These are phyloP conservation scores for Pseudomonodictys pantanalensis DNA, from an alignment of 495 filamentous ascomycete species.

Conservation along the genomic window DNA sequence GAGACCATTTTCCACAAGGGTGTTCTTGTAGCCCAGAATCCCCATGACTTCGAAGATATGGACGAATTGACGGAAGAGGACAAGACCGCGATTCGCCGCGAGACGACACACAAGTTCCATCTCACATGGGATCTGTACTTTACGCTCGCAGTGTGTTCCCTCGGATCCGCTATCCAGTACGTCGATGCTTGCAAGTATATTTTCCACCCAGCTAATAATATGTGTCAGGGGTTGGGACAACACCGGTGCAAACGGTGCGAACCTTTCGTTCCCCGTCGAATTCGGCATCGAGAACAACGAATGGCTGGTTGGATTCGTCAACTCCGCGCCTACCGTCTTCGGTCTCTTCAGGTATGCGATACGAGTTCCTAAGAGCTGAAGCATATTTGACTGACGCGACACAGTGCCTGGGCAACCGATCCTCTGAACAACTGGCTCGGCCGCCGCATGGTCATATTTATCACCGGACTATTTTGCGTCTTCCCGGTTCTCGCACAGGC, in stretches of 20 bases:
- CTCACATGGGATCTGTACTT: neutral
- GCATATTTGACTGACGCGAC: too few species aligned
- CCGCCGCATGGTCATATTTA: constrained; percentile 18
- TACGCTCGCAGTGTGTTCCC: constrained; percentile 2
- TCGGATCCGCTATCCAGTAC: constrained; percentile 9
- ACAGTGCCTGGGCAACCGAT: constrained; percentile 7
- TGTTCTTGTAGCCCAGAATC: constrained; percentile 4
- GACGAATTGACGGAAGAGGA: constrained; percentile 5
- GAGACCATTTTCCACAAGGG: neutral
- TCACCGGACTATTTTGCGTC: constrained; percentile 15
- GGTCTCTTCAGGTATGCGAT: constrained; percentile 6
- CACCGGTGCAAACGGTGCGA: constrained; percentile 17
- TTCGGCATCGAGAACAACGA: constrained; percentile 16
- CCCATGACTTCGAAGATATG: neutral
- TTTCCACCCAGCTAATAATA: neutral
- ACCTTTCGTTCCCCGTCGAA: constrained; percentile 14
- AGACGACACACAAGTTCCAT: constrained; percentile 6
- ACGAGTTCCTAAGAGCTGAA: too few species aligned
- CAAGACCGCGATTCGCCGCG: neutral
- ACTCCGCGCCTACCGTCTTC: constrained; percentile 7
- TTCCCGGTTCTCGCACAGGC: constrained; percentile 4
- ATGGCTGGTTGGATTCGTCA: constrained; percentile 14
- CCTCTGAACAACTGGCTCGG: constrained; percentile 22
- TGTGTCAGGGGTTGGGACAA: constrained; percentile 25
- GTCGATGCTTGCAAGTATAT: neutral